Evolutionary conservation across 2,329 filamentous ascomycete genomes (phyloP).

Genomic region (Talaromyces atroroseus): DNA sequence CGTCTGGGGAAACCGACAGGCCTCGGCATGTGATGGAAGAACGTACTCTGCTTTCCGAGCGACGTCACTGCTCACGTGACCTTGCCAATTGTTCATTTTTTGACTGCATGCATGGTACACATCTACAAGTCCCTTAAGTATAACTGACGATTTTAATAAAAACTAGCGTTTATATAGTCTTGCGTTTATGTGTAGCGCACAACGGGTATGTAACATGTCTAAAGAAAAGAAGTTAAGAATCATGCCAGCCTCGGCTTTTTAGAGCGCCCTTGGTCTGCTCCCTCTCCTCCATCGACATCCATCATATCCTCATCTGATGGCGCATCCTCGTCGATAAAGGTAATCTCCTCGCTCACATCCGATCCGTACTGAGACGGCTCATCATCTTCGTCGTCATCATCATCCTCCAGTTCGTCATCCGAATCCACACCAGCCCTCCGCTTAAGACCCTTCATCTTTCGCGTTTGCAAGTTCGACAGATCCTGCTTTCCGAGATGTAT

Average conservation of each 20-base stretch:
- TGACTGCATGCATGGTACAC: too few relatives aligned
- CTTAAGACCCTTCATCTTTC: conserved; percentile 99
- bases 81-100: too few relatives aligned
- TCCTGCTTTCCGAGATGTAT: conserved; percentile 91
- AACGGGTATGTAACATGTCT: not conserved
- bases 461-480: conserved; percentile 77
- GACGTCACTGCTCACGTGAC: conserved; percentile 11
- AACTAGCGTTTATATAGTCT: not conserved
- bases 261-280: conserved; percentile 4
- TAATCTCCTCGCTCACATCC: conserved; percentile 10
- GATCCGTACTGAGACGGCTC: conserved; percentile 9
- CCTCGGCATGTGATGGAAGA: conserved; percentile 11
- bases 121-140: too few relatives aligned
- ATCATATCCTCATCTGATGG: conserved; percentile 43
- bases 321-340: conserved; percentile 11
- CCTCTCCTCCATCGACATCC: conserved; percentile 34
- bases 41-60: not conserved
- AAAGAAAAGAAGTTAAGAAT: not conserved
- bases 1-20: conserved; percentile 5
- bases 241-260: conserved; percentile 11
- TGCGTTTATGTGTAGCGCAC: not conserved
- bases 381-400: conserved; percentile 3
- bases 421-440: conserved; percentile 61
- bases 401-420: conserved; percentile 30
- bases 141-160: too few relatives aligned